A percentile compares a stretch with the other conserved stretches of the same genome.
These are phyloP conservation scores for Irpex sp. DNA, from an alignment of 1,284 basidiomycete genomes.

Conservation along the genomic window DNA sequence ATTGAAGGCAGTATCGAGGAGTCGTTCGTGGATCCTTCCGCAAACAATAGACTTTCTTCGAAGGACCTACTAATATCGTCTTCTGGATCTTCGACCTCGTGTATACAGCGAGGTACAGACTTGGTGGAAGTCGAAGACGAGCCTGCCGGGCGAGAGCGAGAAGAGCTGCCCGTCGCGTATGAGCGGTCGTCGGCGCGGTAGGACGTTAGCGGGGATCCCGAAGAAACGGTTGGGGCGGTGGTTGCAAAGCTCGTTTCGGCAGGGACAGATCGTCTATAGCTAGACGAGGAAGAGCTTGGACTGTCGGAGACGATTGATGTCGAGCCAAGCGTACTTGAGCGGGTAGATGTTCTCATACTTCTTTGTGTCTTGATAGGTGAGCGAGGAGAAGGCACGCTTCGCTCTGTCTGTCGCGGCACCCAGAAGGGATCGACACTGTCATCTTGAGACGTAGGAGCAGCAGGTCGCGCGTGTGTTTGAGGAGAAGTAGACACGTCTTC, in stretches of 20 bases:
- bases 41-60: not conserved
- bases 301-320: not conserved
- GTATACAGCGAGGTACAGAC: slow-evolving; percentile 38
- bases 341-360: not conserved
- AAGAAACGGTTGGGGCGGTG: not conserved
- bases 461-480: slow-evolving; percentile 3
- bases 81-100: slow-evolving; percentile 45
- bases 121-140: not conserved
- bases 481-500: not conserved
- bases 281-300: not conserved
- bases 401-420: not conserved
- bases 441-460: not conserved
- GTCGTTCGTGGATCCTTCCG: slow-evolving; percentile 12
- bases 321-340: not conserved
- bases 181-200: not conserved
- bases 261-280: not conserved
- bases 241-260: not conserved
- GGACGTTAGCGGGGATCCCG: slow-evolving; percentile 10
- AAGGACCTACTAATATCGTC: slow-evolving; percentile 21
- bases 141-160: not conserved
- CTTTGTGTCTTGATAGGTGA: not conserved
- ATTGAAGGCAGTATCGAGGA: slow-evolving; percentile 1
- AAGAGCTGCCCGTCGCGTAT: not conserved
- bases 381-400: not conserved
- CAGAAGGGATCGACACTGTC: not conserved